Conservation (phyloP, 2,329 filamentous ascomycete genomes). For the Epichloe bromicola region DNA sequence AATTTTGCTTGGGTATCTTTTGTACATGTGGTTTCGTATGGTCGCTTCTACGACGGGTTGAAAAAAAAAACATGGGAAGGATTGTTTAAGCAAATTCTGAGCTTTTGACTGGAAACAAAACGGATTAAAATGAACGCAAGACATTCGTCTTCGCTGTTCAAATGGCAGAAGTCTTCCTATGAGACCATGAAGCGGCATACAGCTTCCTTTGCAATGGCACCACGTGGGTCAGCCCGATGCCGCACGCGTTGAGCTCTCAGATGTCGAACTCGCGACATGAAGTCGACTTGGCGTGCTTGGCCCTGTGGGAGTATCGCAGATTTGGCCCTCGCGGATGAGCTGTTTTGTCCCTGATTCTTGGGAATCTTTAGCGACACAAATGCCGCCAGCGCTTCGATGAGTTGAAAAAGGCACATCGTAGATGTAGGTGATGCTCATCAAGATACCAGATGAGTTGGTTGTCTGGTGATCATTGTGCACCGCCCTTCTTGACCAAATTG, state of each 20-base stretch:
- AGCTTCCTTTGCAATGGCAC: background rate
- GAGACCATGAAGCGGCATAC: background rate
- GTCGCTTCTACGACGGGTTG: conserved; percentile 2
- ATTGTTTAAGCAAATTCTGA: background rate
- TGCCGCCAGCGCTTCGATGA: no score
- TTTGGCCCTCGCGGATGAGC: no score
- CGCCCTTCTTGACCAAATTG: background rate
- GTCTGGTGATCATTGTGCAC: background rate
- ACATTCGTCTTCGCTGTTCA: background rate
- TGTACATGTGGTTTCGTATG: conserved; percentile 1
- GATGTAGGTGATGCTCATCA: background rate
- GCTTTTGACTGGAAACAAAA: no score
- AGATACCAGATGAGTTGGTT: no score
- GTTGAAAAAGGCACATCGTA: no score
- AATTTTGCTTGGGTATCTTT: conserved; percentile 8
- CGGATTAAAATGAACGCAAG: background rate
- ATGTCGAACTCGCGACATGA: background rate
- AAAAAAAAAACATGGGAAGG: background rate
- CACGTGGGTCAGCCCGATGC: background rate
- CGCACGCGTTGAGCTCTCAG: background rate
- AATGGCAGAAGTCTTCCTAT: background rate
- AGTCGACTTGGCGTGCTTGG: background rate
- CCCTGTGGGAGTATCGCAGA: background rate
- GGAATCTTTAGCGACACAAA: no score
- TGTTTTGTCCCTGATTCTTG: no score